Conservation (phyloP, 176 grass and related monocot genomes). For the Dactylis glomerata region DNA sequence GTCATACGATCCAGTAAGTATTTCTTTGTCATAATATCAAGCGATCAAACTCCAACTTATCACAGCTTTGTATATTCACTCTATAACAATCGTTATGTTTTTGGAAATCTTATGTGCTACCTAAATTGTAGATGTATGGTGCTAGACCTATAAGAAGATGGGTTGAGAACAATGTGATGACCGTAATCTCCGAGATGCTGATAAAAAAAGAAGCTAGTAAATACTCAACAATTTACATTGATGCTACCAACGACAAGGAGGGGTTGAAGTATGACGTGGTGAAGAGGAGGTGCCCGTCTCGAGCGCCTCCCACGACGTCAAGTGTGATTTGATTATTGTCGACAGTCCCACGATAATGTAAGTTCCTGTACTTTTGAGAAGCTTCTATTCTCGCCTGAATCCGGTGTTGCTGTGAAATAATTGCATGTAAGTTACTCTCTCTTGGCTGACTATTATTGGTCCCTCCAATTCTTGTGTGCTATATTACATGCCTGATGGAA, state of each 20-base stretch:
- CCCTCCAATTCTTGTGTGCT: no score
- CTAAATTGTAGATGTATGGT: background rate
- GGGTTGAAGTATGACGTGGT: background rate
- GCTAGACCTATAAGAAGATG: background rate
- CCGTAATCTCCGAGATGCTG: background rate
- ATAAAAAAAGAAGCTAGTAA: background rate
- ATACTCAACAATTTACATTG: background rate
- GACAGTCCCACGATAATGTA: background rate
- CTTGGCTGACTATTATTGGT: no score
- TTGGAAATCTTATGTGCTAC: background rate
- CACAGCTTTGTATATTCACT: background rate
- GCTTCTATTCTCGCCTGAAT: background rate
- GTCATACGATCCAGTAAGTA: constrained; percentile 4
- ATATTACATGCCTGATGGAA: no score
- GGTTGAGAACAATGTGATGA: background rate
- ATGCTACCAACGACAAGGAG: background rate
- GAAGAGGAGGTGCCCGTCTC: background rate
- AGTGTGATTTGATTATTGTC: background rate
- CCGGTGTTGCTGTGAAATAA: background rate
- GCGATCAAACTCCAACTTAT: background rate
- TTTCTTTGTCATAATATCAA: background rate
- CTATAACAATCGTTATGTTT: background rate
- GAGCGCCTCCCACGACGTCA: background rate
- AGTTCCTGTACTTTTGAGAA: background rate
- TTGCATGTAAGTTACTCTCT: no score